A percentile compares a stretch with the other conserved stretches of the same genome.
These are phyloP conservation scores for Botrytis medusae DNA, from an alignment of 2,329 filamentous ascomycete species.

Conservation along the genomic window DNA sequence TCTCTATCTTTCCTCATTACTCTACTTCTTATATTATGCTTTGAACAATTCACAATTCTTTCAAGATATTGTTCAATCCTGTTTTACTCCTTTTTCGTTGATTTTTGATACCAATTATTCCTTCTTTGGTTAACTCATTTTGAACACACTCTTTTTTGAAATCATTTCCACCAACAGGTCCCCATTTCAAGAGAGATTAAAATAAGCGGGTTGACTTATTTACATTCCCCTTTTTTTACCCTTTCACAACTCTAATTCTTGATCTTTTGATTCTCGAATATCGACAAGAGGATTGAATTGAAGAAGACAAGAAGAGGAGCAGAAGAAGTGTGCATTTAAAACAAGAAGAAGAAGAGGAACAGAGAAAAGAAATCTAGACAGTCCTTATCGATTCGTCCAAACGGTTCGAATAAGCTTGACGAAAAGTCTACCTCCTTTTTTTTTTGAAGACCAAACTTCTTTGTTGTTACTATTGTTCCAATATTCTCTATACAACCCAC, in stretches of 20 bases:
- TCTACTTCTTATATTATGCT: constrained; percentile 8
- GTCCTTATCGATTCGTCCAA: constrained; percentile 10
- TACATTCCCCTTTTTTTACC: constrained; percentile 7
- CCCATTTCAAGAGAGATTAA: constrained; percentile 2
- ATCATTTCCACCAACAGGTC: not conserved
- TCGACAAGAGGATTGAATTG: constrained; percentile 1
- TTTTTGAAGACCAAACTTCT: constrained; percentile 19
- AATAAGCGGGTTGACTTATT: constrained; percentile 7
- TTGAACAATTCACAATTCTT: constrained; percentile 9
- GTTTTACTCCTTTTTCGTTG: constrained; percentile 6
- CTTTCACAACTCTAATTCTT: constrained; percentile 10
- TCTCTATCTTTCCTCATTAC: not conserved
- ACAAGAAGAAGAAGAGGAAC: not conserved
- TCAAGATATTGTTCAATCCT: constrained; percentile 6
- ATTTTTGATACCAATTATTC: constrained; percentile 16
- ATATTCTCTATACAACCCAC: not conserved
- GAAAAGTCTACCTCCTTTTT: constrained; percentile 17
- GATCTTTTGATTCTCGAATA: not conserved
- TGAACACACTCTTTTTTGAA: constrained; percentile 8
- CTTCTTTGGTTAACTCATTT: constrained; percentile 21
- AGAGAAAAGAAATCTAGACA: not conserved
- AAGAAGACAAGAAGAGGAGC: constrained; percentile 4
- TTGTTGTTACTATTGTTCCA: constrained; percentile 24
- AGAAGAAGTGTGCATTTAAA: not conserved
- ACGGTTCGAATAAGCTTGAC: not conserved